Evolutionary conservation across 1,284 basidiomycete species (phyloP).

Genomic region (Porodaedalea pini): DNA sequence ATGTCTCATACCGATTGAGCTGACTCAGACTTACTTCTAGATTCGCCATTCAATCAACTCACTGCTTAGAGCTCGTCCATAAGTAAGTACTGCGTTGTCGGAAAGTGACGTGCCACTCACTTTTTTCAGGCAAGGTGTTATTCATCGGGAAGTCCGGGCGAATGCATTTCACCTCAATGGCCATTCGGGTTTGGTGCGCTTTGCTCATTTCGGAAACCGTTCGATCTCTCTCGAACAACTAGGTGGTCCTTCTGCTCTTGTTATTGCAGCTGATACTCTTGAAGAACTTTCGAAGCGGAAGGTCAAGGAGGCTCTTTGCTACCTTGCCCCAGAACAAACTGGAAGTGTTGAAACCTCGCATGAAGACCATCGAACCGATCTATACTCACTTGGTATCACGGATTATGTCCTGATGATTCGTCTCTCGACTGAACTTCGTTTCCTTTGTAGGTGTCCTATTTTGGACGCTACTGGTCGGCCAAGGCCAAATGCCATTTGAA

Average conservation of each 20-base stretch:
- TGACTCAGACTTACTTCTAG: conserved; percentile 31
- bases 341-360: conserved; percentile 64
- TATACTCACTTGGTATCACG: conserved; percentile 66
- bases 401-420: neutral
- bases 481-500: conserved; percentile 67
- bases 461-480: conserved; percentile 64
- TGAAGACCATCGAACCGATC: conserved; percentile 66
- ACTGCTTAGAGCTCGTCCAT: conserved; percentile 64
- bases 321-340: conserved; percentile 70
- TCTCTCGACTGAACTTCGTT: neutral
- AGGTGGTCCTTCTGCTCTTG: conserved; percentile 64
- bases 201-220: conserved; percentile 75
- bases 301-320: conserved; percentile 69
- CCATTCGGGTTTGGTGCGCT: conserved; percentile 60
- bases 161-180: conserved; percentile 71
- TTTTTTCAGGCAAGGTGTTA: conserved; percentile 41
- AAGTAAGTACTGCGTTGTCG: conserved; percentile 36
- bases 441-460: conserved; percentile 31
- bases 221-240: conserved; percentile 65
- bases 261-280: conserved; percentile 49
- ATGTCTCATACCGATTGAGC: neutral
- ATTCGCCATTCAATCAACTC: conserved; percentile 69
- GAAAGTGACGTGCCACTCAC: conserved; percentile 16
- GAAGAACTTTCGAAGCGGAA: conserved; percentile 62
- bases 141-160: conserved; percentile 71